phyloP scores from a whole-genome alignment of 805 yeast genomes.

The Sugiyamaella boreocaroliniensis region DNA sequence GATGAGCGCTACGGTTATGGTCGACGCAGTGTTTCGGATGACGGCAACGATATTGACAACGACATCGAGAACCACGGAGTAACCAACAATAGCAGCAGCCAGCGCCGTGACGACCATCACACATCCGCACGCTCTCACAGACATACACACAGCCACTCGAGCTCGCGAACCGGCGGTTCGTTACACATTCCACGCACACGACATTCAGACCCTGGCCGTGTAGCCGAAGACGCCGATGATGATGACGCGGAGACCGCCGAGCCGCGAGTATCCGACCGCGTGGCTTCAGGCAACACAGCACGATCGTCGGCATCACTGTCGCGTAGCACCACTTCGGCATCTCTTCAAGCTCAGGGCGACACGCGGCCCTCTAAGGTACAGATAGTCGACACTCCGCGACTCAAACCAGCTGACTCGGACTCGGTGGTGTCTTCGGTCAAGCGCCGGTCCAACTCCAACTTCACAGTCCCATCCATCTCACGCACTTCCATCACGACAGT shows the following conservation, averaged over 20 bases:
- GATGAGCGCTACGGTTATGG: neutral
- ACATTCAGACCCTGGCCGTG: neutral
- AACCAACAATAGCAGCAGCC: too few relatives aligned
- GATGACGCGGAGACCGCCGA: neutral
- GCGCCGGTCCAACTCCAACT: constrained; percentile 22
- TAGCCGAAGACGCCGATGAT: neutral
- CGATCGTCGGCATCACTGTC: neutral
- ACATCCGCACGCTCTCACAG: neutral
- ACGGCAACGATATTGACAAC: neutral
- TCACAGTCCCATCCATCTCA: constrained; percentile 24
- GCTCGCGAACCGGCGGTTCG: neutral
- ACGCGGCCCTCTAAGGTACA: constrained; percentile 15
- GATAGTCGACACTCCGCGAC: constrained; percentile 15
- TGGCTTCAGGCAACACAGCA: neutral
- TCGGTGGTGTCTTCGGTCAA: constrained; percentile 14
- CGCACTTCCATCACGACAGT: constrained; percentile 23
- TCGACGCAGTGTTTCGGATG: neutral
- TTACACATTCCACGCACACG: neutral
- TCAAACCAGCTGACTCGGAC: constrained; percentile 10
- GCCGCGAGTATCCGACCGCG: neutral
- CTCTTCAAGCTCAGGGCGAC: neutral
- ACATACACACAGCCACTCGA: neutral
- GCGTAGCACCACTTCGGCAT: neutral
- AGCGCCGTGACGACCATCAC: neutral
- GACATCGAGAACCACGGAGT: too few relatives aligned